Conservation (phyloP, 495 filamentous ascomycete genomes). For the Evernia prunastri region DNA sequence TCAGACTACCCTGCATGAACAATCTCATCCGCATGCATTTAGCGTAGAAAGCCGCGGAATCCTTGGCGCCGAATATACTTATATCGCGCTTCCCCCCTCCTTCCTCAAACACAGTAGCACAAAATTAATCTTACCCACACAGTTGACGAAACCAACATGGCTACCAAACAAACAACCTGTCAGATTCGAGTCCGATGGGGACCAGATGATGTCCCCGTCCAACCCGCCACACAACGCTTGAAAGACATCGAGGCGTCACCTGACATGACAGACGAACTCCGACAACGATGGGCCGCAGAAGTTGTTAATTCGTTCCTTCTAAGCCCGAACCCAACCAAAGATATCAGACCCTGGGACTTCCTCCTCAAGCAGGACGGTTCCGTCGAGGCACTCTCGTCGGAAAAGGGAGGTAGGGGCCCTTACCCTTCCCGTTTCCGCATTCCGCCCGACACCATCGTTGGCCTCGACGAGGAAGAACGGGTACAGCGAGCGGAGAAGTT, state of each 20-base stretch:
- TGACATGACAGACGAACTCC: not conserved
- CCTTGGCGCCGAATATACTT: too few species aligned
- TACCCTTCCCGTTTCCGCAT: not conserved
- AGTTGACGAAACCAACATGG: too few species aligned
- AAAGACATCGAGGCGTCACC: not conserved
- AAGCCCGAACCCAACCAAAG: not conserved
- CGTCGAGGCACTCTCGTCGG: constrained; percentile 7
- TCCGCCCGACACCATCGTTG: not conserved
- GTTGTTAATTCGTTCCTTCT: not conserved
- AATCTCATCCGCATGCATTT: too few species aligned
- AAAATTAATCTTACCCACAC: too few species aligned
- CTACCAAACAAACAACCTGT: not conserved
- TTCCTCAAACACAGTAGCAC: too few species aligned
- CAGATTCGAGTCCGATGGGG: not conserved
- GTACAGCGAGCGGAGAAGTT: constrained; percentile 16
- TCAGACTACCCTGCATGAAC: too few species aligned
- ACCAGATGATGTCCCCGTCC: not conserved
- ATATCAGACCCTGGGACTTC: not conserved
- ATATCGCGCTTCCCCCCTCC: too few species aligned
- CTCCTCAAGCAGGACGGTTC: constrained; percentile 15
- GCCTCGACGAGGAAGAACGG: constrained; percentile 5
- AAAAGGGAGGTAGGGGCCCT: constrained; percentile 3
- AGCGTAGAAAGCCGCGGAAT: too few species aligned
- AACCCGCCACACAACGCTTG: not conserved
- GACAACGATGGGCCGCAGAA: not conserved